Percentiles rank a stretch among this genome's conserved stretches.
phyloP scores from a whole-genome alignment of 2,329 filamentous ascomycete genomes.

The Rutstroemia sp. region DNA sequence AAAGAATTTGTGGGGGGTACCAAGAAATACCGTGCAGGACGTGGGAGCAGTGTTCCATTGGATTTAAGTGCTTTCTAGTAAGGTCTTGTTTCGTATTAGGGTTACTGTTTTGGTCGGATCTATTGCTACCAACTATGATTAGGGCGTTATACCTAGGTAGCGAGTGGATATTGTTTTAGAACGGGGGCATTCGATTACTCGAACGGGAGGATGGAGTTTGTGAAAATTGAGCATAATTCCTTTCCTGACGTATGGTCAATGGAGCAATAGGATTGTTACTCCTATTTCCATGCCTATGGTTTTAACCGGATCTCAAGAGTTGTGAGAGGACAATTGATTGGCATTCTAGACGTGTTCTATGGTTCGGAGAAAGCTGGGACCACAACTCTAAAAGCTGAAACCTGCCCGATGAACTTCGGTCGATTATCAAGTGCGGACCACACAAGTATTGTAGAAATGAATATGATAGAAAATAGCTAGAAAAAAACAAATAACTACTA shows the following conservation, averaged over 20 bases:
- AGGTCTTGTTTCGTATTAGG: conserved; percentile 2
- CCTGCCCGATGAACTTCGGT: not conserved
- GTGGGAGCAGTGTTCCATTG: conserved; percentile 88
- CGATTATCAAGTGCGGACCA: not conserved
- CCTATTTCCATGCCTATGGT: not conserved
- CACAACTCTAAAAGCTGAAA: not conserved
- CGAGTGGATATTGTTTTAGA: not conserved
- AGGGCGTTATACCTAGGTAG: conserved; percentile 8
- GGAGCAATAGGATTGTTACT: not conserved
- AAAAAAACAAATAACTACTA: no score
- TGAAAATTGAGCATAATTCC: not conserved
- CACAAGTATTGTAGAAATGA: not conserved
- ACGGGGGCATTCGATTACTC: conserved; percentile 4
- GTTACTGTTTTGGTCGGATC: not conserved
- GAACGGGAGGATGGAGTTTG: conserved; percentile 2
- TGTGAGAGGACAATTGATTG: not conserved
- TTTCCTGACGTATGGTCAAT: not conserved
- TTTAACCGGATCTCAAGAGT: not conserved
- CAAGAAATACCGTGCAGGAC: conserved; percentile 80
- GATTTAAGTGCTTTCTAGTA: conserved; percentile 54
- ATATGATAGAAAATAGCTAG: not conserved
- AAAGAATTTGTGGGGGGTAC: conserved; percentile 67
- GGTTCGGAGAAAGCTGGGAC: not conserved
- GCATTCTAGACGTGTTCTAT: not conserved
- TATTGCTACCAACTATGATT: conserved; percentile 9